Evolutionary conservation across 2,329 filamentous ascomycete species (phyloP).

Genomic region (Conoideocrella luteorostrata): DNA sequence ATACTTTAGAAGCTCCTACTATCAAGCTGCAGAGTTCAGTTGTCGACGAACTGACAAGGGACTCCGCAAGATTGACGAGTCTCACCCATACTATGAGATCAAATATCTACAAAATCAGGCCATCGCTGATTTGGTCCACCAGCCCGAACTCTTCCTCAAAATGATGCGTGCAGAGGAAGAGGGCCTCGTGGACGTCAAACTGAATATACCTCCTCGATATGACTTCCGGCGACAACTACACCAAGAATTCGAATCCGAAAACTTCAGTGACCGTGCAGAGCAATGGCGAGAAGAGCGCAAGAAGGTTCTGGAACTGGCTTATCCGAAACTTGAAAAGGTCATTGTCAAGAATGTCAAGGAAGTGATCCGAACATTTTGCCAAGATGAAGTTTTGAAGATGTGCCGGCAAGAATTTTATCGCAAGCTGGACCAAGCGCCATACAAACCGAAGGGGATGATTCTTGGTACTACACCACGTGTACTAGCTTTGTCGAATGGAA

Average conservation of each 20-base stretch:
- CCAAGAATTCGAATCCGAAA: constrained; percentile 84
- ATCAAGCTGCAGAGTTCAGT: constrained; percentile 76
- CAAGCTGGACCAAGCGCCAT: constrained; percentile 90
- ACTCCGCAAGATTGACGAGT: constrained; percentile 84
- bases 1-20: constrained; percentile 76
- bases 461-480: constrained; percentile 84
- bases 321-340: constrained; percentile 73
- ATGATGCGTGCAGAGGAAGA: constrained; percentile 98
- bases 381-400: constrained; percentile 81
- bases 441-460: constrained; percentile 89
- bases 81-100: constrained; percentile 95
- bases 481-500: constrained; percentile 79
- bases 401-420: constrained; percentile 86
- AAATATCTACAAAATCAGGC: constrained; percentile 92
- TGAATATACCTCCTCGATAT: constrained; percentile 69
- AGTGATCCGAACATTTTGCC: constrained; percentile 85
- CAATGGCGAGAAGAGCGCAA: constrained; percentile 87
- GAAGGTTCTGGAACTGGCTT: constrained; percentile 75
- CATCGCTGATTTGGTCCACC: constrained; percentile 70
- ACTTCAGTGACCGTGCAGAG: constrained; percentile 89
- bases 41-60: constrained; percentile 92
- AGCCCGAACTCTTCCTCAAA: constrained; percentile 86
- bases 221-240: constrained; percentile 73
- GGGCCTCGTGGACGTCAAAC: constrained; percentile 78
- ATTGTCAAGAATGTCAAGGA: constrained; percentile 94